These are phyloP conservation scores for Diaporthe citriasiana DNA, from an alignment of 2,329 filamentous ascomycete genomes.

Conservation along the genomic window DNA sequence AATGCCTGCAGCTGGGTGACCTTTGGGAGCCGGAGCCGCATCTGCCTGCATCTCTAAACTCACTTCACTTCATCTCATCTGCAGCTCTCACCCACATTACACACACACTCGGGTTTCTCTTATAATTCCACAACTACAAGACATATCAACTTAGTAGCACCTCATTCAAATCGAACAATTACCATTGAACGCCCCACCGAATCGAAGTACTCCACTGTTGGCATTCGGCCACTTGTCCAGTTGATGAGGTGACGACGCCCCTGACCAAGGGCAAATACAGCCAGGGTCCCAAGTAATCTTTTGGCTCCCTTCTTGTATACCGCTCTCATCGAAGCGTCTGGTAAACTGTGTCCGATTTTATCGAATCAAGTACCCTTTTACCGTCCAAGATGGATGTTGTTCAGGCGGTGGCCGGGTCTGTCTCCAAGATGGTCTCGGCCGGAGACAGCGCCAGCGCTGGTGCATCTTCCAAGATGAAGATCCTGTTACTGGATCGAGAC, in stretches of 20 bases:
- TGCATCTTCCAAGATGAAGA: constrained; percentile 95
- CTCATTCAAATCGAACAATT: neutral
- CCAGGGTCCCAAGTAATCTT: neutral
- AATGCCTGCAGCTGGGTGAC: constrained; percentile 32
- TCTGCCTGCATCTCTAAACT: constrained; percentile 38
- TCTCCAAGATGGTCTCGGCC: constrained; percentile 93
- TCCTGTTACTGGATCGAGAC: constrained; percentile 91
- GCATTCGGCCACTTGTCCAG: constrained; percentile 35
- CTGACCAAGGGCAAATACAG: constrained; percentile 3
- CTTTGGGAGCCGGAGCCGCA: constrained; percentile 39
- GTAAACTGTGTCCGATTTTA: neutral
- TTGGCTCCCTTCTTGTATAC: neutral
- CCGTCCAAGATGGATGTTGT: constrained; percentile 86
- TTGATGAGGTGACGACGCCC: constrained; percentile 11
- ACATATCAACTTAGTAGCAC: neutral
- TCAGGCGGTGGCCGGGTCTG: constrained; percentile 92
- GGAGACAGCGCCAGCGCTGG: constrained; percentile 78
- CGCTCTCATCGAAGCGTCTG: neutral
- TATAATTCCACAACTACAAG: neutral
- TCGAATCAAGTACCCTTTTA: too few relatives aligned
- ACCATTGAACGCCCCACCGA: neutral
- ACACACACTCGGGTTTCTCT: neutral
- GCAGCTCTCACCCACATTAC: constrained; percentile 2
- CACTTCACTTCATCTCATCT: constrained; percentile 32
- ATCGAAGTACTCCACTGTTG: neutral